These are phyloP conservation scores for Aspergillus ostianus DNA, from an alignment of 495 filamentous ascomycete genomes.

Conservation along the genomic window DNA sequence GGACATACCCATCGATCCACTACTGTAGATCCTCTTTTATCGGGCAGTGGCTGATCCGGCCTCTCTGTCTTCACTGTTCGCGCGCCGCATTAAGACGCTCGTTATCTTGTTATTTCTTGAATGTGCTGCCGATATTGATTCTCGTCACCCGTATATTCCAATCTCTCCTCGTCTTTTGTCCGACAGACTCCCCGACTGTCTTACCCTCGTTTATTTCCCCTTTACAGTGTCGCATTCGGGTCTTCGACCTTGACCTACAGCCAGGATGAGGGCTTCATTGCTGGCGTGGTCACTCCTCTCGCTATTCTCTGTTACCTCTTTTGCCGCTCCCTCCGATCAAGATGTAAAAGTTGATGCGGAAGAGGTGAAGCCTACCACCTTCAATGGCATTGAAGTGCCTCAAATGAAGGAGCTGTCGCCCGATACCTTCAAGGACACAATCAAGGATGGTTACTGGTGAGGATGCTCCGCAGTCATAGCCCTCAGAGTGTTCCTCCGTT, in stretches of 20 bases:
- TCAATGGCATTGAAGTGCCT: conserved; percentile 80
- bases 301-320: conserved; percentile 36
- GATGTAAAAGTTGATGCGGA: conserved; percentile 17
- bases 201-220: conserved; percentile 19
- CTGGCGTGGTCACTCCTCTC: conserved; percentile 44
- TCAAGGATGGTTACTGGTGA: conserved; percentile 65
- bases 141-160: conserved; percentile 15
- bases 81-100: conserved; percentile 11
- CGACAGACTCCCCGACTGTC: conserved; percentile 18
- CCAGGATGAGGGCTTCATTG: conserved; percentile 42
- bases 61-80: conserved; percentile 3
- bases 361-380: conserved; percentile 51
- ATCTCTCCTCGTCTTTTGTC: conserved; percentile 16
- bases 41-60: background rate
- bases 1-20: background rate
- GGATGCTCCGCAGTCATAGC: conserved; percentile 6
- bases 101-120: conserved; percentile 11
- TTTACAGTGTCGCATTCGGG: conserved; percentile 8
- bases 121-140: conserved; percentile 40
- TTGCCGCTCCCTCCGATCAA: conserved; percentile 33
- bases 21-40: background rate
- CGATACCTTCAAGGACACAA: conserved; percentile 53
- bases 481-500: background rate
- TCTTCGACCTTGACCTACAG: conserved; percentile 15
- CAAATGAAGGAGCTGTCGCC: conserved; percentile 63